Conservation (phyloP, 1,284 basidiomycete genomes). For the Ganoderma lucidum region DNA sequence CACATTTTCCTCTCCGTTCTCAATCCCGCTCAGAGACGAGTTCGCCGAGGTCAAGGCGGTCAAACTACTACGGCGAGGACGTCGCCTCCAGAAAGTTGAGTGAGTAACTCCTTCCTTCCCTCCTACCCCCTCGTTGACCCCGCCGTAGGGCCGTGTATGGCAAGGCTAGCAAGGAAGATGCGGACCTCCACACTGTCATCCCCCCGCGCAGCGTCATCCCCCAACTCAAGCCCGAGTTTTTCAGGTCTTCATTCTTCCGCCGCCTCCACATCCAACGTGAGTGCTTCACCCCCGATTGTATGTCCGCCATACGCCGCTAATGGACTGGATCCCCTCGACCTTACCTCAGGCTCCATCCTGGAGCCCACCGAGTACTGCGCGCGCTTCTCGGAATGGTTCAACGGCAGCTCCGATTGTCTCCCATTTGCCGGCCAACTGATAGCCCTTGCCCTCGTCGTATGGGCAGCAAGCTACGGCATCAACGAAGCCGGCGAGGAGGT, state of each 20-base stretch:
- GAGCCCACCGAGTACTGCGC: constrained; percentile 79
- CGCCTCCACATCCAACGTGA: constrained; percentile 85
- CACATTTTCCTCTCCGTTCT: constrained; percentile 3
- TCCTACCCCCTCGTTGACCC: constrained; percentile 15
- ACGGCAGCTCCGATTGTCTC: constrained; percentile 63
- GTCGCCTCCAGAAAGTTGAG: constrained; percentile 85
- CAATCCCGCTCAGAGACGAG: constrained; percentile 63
- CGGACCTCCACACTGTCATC: constrained; percentile 43
- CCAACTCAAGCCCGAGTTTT: constrained; percentile 78
- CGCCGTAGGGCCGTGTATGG: constrained; percentile 50
- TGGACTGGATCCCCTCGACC: constrained; percentile 45
- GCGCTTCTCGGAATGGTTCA: constrained; percentile 68
- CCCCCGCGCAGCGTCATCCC: constrained; percentile 63
- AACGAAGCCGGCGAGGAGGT: constrained; percentile 73
- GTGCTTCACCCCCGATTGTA: constrained; percentile 36
- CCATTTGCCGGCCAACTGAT: constrained; percentile 69
- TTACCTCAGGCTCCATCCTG: constrained; percentile 67
- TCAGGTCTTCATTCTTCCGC: constrained; percentile 82
- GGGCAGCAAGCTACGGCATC: constrained; percentile 88
- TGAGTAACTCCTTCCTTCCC: constrained; percentile 36
- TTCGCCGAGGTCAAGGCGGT: constrained; percentile 89
- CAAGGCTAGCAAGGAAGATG: constrained; percentile 54
- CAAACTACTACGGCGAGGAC: constrained; percentile 83
- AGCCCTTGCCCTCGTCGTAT: constrained; percentile 77
- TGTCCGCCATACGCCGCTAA: constrained; percentile 34